Evolutionary conservation across 148 eudicot species (phyloP), one percentile per base, ranked within the genome.

Genomic region (Pouteria glomerata): DNA sequence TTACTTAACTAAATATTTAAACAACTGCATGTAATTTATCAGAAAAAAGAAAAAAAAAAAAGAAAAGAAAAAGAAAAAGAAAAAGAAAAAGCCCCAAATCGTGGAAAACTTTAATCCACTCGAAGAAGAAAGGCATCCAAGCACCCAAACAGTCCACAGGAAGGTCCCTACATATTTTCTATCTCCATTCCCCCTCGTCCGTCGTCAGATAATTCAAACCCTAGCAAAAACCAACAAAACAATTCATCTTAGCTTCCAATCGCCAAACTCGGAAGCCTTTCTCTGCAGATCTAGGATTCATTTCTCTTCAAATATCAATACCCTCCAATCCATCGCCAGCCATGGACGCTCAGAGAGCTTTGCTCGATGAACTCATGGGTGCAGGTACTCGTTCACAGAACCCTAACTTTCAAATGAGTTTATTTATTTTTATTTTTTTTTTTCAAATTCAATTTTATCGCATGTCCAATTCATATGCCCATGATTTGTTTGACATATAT

Each of bases 341-440:
- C 70, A 95, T 95, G 99, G 99, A 95, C 71, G 99, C 99, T 23
- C 99, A 95, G 74, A 82, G 99, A 80, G 99, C 99, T 80, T 87
- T 95, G 79, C 94, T 95, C 48, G 99, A 95, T 55, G 99, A 91
- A 88, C 97, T 95, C 73, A 92, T 95, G 97, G 99, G 99, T 51
- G 66, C 98, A 86, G 98, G 98, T 91, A 73, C 63, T 31, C 15
- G 24, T 29, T 51, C 37, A 10, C 61, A 1, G 29, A 8, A 14
- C 31, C 26, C 53, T 26, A 37, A 6, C 37, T 11, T 42, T 48
- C 55, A 1, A 33, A 37, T 55, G 45, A 4, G 0, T 15, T n/a
- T 41, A 44, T 11, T 34, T n/a, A n/a, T n/a, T n/a, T n/a, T n/a
- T n/a, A n/a, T n/a, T n/a, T n/a, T n/a, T n/a, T n/a, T n/a, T n/a